These are phyloP conservation scores for Exsudoporus floridanus DNA, from an alignment of 1,284 basidiomycete species.

Conservation along the genomic window DNA sequence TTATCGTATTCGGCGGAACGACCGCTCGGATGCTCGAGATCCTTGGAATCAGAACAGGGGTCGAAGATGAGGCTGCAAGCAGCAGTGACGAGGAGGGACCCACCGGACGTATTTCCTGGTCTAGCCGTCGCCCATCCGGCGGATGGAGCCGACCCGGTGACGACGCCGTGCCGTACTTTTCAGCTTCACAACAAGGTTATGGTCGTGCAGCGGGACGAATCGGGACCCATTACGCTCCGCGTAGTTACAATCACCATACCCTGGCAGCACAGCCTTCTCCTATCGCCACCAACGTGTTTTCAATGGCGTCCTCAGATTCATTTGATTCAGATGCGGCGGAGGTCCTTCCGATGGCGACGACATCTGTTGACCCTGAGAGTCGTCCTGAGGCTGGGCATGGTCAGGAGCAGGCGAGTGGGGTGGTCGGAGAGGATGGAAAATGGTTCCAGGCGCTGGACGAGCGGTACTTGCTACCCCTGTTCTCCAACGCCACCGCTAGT, in stretches of 20 bases:
- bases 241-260: constrained; percentile 60
- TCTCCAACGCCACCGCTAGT: constrained; percentile 91
- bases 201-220: constrained; percentile 42
- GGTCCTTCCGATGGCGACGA: constrained; percentile 70
- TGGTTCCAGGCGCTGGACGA: constrained; percentile 98
- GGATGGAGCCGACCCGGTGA: constrained; percentile 48
- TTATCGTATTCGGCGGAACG: constrained; percentile 94
- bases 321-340: constrained; percentile 77
- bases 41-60: constrained; percentile 93
- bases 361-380: constrained; percentile 29
- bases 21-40: constrained; percentile 97
- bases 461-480: constrained; percentile 89
- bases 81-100: constrained; percentile 72
- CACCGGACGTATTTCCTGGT: constrained; percentile 31
- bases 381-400: constrained; percentile 10
- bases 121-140: constrained; percentile 30
- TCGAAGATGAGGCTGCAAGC: constrained; percentile 86
- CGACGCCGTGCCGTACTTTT: constrained; percentile 39
- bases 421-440: constrained; percentile 62
- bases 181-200: constrained; percentile 38
- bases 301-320: constrained; percentile 65
- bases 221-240: constrained; percentile 51
- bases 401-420: constrained; percentile 4
- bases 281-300: constrained; percentile 44
- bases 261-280: constrained; percentile 38